phyloP scores from a whole-genome alignment of 441 rosid genomes.

The Pelargonium hybrid region DNA sequence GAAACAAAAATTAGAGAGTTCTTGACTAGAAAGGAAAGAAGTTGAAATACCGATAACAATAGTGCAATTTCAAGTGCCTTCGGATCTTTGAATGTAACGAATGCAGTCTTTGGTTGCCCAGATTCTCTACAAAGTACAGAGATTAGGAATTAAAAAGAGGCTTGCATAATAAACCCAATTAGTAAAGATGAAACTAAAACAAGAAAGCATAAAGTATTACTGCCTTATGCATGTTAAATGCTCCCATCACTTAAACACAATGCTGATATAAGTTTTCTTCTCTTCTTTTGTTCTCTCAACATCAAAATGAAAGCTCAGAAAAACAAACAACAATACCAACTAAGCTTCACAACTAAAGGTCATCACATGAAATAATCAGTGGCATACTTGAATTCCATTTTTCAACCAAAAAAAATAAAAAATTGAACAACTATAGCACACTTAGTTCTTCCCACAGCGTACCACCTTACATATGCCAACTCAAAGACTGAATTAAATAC shows the following conservation, averaged over 20 bases:
- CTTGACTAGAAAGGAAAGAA: neutral
- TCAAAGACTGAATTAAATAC: neutral
- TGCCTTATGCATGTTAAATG: neutral
- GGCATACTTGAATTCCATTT: too few relatives aligned
- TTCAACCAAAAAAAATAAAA: too few relatives aligned
- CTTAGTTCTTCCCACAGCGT: neutral
- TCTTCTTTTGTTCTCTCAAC: neutral
- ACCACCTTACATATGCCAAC: neutral
- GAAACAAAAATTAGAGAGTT: neutral
- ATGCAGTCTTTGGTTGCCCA: constrained; percentile 46
- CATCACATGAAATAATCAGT: too few relatives aligned
- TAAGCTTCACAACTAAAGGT: too few relatives aligned
- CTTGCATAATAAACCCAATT: neutral
- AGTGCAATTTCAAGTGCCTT: constrained; percentile 90
- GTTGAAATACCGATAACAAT: constrained; percentile 56
- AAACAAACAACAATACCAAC: neutral
- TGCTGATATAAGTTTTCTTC: neutral
- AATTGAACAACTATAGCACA: neutral
- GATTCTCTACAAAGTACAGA: constrained; percentile 39
- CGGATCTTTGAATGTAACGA: constrained; percentile 74
- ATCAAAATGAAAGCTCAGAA: neutral
- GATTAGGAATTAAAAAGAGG: neutral
- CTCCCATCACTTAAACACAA: neutral
- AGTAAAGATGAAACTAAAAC: neutral
- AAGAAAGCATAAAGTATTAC: neutral